These are phyloP conservation scores for Colletotrichum sansevieriae DNA, from an alignment of 2,329 filamentous ascomycete genomes.

Conservation along the genomic window DNA sequence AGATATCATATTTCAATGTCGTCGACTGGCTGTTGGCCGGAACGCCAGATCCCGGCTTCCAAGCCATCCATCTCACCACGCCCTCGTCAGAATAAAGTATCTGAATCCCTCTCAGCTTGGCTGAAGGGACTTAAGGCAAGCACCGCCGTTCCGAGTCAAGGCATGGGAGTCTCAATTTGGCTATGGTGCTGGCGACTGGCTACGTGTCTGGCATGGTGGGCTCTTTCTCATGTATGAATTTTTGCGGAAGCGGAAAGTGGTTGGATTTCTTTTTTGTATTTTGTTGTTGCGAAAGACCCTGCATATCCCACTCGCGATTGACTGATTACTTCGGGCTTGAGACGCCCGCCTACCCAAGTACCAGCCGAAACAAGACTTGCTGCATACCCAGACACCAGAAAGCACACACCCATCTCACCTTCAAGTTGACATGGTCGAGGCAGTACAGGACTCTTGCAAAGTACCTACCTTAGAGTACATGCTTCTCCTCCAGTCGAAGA, in stretches of 20 bases:
- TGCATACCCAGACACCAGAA: too few relatives aligned
- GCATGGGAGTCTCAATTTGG: conserved; percentile 28
- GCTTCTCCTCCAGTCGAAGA: not conserved
- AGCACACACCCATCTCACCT: not conserved
- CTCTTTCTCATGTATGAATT: conserved; percentile 1
- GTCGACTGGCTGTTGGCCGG: conserved; percentile 7
- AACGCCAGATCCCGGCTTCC: conserved; percentile 13
- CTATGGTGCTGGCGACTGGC: conserved; percentile 26
- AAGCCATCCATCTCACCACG: conserved; percentile 7
- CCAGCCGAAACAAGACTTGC: conserved; percentile 1
- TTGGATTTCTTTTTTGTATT: not conserved
- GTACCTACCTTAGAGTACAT: not conserved
- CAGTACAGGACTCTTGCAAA: not conserved
- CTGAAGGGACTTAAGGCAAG: conserved; percentile 20
- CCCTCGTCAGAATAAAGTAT: conserved; percentile 25
- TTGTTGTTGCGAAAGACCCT: conserved; percentile 26
- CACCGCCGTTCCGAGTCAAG: conserved; percentile 36
- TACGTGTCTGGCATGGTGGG: conserved; percentile 29
- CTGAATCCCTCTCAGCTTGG: conserved; percentile 25
- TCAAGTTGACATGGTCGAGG: not conserved
- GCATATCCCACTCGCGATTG: conserved; percentile 35
- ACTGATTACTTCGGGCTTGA: conserved; percentile 19
- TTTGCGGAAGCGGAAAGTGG: not conserved
- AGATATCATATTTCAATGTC: not conserved
- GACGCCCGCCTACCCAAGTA: conserved; percentile 1